Percentiles rank a stretch among this genome's conserved stretches.
These are phyloP conservation scores for Suillus subalutaceus DNA, from an alignment of 768 basidiomycete species.

Conservation along the genomic window DNA sequence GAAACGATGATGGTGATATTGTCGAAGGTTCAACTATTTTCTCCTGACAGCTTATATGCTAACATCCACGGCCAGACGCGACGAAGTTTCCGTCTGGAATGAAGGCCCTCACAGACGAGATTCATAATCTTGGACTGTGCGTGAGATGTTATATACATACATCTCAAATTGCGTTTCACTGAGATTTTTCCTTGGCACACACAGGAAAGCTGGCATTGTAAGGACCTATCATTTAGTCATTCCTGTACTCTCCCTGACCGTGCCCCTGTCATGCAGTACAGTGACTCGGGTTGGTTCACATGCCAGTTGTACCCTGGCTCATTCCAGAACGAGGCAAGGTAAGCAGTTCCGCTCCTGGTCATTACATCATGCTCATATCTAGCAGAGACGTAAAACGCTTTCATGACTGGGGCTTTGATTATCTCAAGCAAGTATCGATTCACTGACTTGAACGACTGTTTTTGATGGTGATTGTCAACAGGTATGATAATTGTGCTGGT, in stretches of 20 bases:
- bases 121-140: constrained; percentile 61
- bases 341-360: constrained; percentile 6
- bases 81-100: constrained; percentile 60
- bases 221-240: constrained; percentile 19
- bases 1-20: constrained; percentile 55
- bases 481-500: constrained; percentile 66
- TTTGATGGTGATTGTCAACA: constrained; percentile 19
- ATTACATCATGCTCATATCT: background rate
- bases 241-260: background rate
- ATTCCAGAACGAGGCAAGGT: constrained; percentile 63
- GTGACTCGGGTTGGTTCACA: constrained; percentile 71
- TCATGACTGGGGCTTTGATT: constrained; percentile 68
- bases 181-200: background rate
- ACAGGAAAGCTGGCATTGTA: constrained; percentile 65
- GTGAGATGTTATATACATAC: constrained; percentile 27
- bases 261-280: constrained; percentile 44
- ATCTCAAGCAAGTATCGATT: constrained; percentile 52
- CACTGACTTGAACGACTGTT: background rate
- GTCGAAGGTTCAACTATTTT: constrained; percentile 45
- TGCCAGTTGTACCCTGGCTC: constrained; percentile 68
- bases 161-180: background rate
- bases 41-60: background rate
- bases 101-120: constrained; percentile 54
- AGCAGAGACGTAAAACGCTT: constrained; percentile 59
- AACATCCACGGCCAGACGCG: constrained; percentile 38